Evolutionary conservation across 441 rosid genomes (phyloP).

Genomic region (Mallotus repandus): DNA sequence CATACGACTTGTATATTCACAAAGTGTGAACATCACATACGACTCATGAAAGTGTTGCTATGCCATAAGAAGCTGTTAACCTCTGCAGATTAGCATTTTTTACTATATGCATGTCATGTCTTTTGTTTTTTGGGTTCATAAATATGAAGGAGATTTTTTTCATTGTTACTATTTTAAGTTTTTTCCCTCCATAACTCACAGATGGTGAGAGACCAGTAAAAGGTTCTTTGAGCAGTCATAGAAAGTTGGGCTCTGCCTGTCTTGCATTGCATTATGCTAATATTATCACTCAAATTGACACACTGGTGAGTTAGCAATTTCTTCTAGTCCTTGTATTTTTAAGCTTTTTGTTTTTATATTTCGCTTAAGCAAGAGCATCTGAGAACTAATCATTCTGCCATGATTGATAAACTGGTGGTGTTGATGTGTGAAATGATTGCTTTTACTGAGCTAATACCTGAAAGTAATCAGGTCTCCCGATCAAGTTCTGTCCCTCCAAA

Average conservation of each 20-base stretch:
- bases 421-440: background rate
- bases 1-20: background rate
- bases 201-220: conserved; percentile 60
- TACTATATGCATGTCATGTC: background rate
- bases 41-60: no score
- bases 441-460: conserved; percentile 22
- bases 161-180: background rate
- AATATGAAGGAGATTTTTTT: background rate
- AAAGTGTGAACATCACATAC: background rate
- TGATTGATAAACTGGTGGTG: background rate
- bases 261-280: conserved; percentile 98
- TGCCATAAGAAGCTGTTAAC: background rate
- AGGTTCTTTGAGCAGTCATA: conserved; percentile 43
- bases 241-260: conserved; percentile 85
- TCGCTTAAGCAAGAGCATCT: background rate
- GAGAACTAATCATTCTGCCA: conserved; percentile 3
- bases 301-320: conserved; percentile 67
- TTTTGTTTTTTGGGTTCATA: background rate
- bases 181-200: conserved; percentile 37
- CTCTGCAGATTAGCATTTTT: background rate
- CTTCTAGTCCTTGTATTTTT: background rate
- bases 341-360: background rate
- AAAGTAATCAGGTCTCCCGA: conserved; percentile 76
- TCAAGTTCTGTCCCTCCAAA: conserved; percentile 89
- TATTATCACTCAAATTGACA: conserved; percentile 88